Evolutionary conservation across 2,329 filamentous ascomycete species (phyloP).

Genomic region (Harringtonia aguacate): DNA sequence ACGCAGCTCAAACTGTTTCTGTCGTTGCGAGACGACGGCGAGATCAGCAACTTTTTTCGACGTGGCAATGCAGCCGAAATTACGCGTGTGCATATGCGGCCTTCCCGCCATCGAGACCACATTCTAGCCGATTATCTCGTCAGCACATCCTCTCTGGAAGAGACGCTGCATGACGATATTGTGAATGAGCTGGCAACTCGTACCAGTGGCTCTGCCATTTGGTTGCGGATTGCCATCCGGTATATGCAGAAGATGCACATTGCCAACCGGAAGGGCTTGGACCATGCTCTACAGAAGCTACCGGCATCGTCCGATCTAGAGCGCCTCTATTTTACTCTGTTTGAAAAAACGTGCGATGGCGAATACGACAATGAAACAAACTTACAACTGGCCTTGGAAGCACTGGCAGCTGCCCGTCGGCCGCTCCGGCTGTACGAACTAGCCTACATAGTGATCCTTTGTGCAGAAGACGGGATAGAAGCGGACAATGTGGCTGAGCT

Average conservation of each 20-base stretch:
- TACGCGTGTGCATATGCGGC: neutral
- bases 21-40: neutral
- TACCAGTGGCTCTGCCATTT: neutral
- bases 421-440: neutral
- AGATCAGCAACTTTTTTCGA: neutral
- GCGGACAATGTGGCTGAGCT: neutral
- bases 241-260: neutral
- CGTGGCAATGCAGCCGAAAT: neutral
- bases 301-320: neutral
- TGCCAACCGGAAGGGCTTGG: neutral
- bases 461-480: neutral
- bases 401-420: neutral
- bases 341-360: neutral
- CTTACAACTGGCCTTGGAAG: neutral
- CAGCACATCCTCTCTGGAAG: no score
- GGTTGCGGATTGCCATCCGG: neutral
- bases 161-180: neutral
- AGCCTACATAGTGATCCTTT: neutral
- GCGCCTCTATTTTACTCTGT: neutral
- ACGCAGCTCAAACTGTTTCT: neutral
- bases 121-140: neutral
- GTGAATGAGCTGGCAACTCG: neutral
- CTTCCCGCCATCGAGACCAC: neutral
- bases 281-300: neutral
- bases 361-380: neutral